Conservation (phyloP, 1,284 basidiomycete species). For the Fomitopsis betulina region DNA sequence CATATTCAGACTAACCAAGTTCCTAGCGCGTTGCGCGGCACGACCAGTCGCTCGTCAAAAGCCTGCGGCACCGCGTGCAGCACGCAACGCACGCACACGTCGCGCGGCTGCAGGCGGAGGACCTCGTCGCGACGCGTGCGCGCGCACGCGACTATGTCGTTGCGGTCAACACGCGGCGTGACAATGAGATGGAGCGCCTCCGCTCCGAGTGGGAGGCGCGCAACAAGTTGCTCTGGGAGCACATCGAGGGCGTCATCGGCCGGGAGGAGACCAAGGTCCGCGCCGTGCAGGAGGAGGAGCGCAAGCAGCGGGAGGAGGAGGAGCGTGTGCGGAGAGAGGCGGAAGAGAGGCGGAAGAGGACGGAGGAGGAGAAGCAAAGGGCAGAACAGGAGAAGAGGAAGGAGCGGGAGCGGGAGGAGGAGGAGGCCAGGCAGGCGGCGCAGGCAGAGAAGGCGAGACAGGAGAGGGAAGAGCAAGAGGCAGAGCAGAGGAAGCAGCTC, state of each 20-base stretch:
- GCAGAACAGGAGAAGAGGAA: slow-evolving; percentile 29
- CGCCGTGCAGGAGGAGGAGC: slow-evolving; percentile 47
- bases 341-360: slow-evolving; percentile 32
- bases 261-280: slow-evolving; percentile 59
- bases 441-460: slow-evolving; percentile 24
- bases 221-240: slow-evolving; percentile 48
- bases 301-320: slow-evolving; percentile 36
- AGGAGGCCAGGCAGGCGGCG: slow-evolving; percentile 17
- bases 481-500: slow-evolving; percentile 29
- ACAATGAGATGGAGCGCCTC: slow-evolving; percentile 42
- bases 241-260: slow-evolving; percentile 61
- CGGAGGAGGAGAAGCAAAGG: slow-evolving; percentile 34
- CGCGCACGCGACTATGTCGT: slow-evolving; percentile 31
- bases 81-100: slow-evolving; percentile 34
- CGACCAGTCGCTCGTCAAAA: slow-evolving; percentile 29
- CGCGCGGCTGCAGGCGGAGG: slow-evolving; percentile 29
- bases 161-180: slow-evolving; percentile 37
- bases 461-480: slow-evolving; percentile 25
- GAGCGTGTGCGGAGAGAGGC: slow-evolving; percentile 32
- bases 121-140: neutral
- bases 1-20: neutral
- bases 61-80: slow-evolving; percentile 35
- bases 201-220: slow-evolving; percentile 46
- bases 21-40: slow-evolving; percentile 55
- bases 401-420: slow-evolving; percentile 25